These are phyloP conservation scores for Globomyces sp. DNA, from an alignment of 371 early-diverging fungal genomes.

Conservation along the genomic window DNA sequence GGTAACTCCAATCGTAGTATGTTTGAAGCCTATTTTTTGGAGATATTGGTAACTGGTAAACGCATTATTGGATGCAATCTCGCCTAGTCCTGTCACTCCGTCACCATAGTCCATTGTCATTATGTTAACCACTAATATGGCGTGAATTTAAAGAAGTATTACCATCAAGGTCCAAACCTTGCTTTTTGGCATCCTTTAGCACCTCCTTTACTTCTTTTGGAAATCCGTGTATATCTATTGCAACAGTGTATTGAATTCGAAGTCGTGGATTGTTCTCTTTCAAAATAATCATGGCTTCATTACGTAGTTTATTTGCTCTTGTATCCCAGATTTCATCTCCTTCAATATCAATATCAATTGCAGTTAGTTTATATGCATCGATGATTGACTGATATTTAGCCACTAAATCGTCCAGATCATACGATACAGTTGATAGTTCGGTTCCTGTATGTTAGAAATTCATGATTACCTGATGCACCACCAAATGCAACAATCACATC, in stretches of 20 bases:
- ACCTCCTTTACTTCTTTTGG: no score
- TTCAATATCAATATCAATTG: conserved; percentile 28
- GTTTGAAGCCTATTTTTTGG: conserved; percentile 11
- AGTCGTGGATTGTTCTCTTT: conserved; percentile 1
- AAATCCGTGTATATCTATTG: no score
- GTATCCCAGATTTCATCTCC: conserved; percentile 14
- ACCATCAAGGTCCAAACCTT: no score
- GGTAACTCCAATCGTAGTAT: conserved; percentile 31
- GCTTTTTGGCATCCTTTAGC: no score
- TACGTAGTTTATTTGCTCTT: neutral
- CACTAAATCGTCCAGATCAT: conserved; percentile 9
- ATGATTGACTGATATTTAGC: conserved; percentile 18
- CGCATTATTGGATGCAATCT: conserved; percentile 14
- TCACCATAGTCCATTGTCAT: conserved; percentile 28
- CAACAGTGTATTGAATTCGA: no score
- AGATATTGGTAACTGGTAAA: conserved; percentile 20
- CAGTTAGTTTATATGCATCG: conserved; percentile 16
- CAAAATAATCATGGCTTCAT: conserved; percentile 7
- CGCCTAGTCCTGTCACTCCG: neutral
- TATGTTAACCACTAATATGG: conserved; percentile 17
- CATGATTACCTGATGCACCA: conserved; percentile 28
- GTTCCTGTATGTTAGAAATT: conserved; percentile 7
- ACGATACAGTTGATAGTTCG: conserved; percentile 16
- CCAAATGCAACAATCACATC: conserved; percentile 38
- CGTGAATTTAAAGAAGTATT: no score